Evolutionary conservation across 2,329 filamentous ascomycete genomes (phyloP), one percentile per base, ranked within the genome.

Genomic region (Fusarium irregulare): DNA sequence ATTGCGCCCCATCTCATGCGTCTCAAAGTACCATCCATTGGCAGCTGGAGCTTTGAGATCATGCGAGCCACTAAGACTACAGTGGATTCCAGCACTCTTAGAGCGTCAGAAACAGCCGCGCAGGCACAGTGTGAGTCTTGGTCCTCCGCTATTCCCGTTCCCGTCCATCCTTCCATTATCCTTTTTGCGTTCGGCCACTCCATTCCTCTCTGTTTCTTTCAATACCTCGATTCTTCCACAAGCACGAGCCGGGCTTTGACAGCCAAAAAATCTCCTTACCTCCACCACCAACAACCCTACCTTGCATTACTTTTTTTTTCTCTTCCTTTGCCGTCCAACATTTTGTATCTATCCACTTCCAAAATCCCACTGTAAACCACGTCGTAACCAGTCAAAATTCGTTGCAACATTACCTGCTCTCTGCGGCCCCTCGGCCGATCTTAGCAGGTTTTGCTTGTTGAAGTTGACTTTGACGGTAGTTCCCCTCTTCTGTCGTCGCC

Each of bases 251-350:
- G 68, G 68, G 72, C 64, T 68, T 66, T 65, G 60, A 72, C 62
- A 64, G 70, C 73, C 68, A 69, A 73, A 66, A 64, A 76, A 73
- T 74, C 69, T 73, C 74, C 72, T 71, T 44, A 75, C 73, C 64
- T 76, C 72, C 64, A 68, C 70, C 60, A 68, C 53, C 62, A 68
- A 67, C 41, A 59, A 47, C 45, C 60, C 48, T 64, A 64, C 48
- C 58, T 60, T 40, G 49, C 49, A 51, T 51, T 51, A 32, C 44
- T n/a, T 32, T 47, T 49, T 49, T 56, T 59, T 62, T 56, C 41
- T 28, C 23, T 47, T 48, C 34, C 44, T 47, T 60, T 25, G 37
- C 42, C 21, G 32, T 51, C 32, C 48, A 51, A 53, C 27, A 53
- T 42, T 53, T 20, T 42, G 18, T 53, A 41, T 53, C 41, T 60